Evolutionary conservation across 2,329 filamentous ascomycete species (phyloP).

Genomic region (Fusarium goolgardi): DNA sequence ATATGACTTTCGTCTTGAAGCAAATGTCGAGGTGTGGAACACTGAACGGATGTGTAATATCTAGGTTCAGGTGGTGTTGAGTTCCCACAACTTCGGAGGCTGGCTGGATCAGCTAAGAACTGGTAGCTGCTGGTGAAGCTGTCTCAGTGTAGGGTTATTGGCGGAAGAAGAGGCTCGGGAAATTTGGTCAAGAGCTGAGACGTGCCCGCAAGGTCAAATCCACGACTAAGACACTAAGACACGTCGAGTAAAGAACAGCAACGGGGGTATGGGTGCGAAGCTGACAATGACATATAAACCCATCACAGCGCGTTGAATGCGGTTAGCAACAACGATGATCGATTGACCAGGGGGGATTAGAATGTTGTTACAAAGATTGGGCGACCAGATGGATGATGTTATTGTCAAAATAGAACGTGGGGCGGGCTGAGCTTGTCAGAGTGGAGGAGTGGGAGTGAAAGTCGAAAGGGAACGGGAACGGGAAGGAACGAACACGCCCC

Average conservation of each 20-base stretch:
- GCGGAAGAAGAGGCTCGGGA: conserved; percentile 18
- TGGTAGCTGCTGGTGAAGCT: conserved; percentile 24
- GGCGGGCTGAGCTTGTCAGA: conserved; percentile 39
- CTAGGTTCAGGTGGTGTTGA: conserved; percentile 18
- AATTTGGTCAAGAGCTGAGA: conserved; percentile 10
- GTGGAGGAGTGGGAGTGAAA: conserved; percentile 26
- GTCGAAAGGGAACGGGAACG: conserved; percentile 28
- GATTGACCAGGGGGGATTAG: conserved; percentile 29
- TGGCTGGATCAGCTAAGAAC: conserved; percentile 23
- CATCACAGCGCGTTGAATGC: conserved; percentile 27
- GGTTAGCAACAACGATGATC: conserved; percentile 35
- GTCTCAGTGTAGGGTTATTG: conserved; percentile 17
- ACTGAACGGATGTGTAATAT: conserved; percentile 24
- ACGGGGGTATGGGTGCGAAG: conserved; percentile 19
- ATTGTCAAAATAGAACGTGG: conserved; percentile 42
- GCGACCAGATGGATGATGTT: conserved; percentile 45
- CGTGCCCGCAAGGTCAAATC: conserved; percentile 7
- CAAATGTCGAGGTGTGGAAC: conserved; percentile 29
- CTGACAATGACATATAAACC: conserved; percentile 28
- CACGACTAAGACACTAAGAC: conserved; percentile 29
- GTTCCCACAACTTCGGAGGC: conserved; percentile 28
- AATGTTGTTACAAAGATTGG: conserved; percentile 34
- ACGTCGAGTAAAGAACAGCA: conserved; percentile 17
- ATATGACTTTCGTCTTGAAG: conserved; percentile 31
- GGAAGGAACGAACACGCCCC: conserved; percentile 38